Conservation (phyloP, 768 basidiomycete genomes). For the Tricholoma terreum region DNA sequence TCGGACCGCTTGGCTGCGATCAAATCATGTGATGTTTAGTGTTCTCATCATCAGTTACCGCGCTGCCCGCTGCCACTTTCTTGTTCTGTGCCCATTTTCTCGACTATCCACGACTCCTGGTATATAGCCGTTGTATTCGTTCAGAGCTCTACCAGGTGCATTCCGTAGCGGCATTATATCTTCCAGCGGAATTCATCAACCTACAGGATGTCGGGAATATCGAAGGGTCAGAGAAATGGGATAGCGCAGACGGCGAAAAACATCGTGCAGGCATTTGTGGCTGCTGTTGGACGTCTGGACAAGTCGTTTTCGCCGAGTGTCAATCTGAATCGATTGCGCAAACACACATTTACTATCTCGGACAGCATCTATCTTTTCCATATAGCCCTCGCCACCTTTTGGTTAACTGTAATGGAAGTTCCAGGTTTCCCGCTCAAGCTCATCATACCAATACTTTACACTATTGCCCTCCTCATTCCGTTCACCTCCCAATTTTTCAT, state of each 20-base stretch:
- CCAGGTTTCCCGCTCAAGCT: slow-evolving; percentile 76
- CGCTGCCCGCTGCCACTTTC: not conserved
- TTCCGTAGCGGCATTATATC: not conserved
- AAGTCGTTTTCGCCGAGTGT: slow-evolving; percentile 70
- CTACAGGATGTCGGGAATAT: not conserved
- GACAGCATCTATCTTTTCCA: slow-evolving; percentile 70
- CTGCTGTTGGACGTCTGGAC: slow-evolving; percentile 68
- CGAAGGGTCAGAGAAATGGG: slow-evolving; percentile 12
- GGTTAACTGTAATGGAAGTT: slow-evolving; percentile 68
- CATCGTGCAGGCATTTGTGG: slow-evolving; percentile 46
- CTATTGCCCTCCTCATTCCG: slow-evolving; percentile 69
- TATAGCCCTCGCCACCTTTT: slow-evolving; percentile 58
- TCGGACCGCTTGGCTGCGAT: not conserved
- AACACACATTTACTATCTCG: slow-evolving; percentile 51
- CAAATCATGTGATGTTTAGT: not conserved
- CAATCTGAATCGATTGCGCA: slow-evolving; percentile 56
- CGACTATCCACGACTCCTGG: not conserved
- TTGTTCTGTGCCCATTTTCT: not conserved
- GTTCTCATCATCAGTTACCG: too few species aligned
- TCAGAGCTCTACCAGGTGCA: not conserved
- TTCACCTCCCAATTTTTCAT: slow-evolving; percentile 89
- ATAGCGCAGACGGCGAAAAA: slow-evolving; percentile 19
- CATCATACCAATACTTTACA: slow-evolving; percentile 69
- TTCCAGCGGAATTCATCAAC: not conserved
- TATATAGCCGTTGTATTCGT: not conserved